Conservation (phyloP, 106 monocot species). For the Acorus calamus region DNA sequence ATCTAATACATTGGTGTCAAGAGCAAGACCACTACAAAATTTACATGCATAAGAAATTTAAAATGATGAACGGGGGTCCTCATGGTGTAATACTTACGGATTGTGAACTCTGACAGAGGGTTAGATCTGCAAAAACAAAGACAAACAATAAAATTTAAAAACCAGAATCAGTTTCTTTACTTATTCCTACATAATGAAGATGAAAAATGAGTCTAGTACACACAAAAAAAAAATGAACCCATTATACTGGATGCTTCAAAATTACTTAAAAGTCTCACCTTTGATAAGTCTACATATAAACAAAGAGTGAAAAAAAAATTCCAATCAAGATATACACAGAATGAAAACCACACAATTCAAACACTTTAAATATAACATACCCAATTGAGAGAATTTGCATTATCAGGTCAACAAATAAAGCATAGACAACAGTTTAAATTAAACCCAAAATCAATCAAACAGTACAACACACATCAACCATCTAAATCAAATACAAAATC, state of each 20-base stretch:
- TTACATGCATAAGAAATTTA: neutral
- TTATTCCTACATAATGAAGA: neutral
- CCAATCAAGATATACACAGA: too few relatives aligned
- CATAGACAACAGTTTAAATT: neutral
- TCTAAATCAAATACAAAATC: too few relatives aligned
- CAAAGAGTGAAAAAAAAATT: too few relatives aligned
- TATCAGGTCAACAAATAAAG: neutral
- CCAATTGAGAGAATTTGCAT: neutral
- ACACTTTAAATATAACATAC: too few relatives aligned
- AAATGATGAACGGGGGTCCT: neutral
- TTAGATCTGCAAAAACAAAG: constrained; percentile 40
- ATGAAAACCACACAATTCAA: too few relatives aligned
- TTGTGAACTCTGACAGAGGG: constrained; percentile 49
- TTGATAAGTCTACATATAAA: too few relatives aligned
- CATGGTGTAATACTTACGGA: constrained; percentile 42
- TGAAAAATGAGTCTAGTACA: neutral
- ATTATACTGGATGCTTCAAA: too few relatives aligned
- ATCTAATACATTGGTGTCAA: too few relatives aligned
- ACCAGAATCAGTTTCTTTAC: neutral
- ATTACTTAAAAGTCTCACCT: too few relatives aligned
- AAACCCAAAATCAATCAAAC: neutral
- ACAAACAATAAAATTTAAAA: constrained; percentile 2
- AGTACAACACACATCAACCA: too few relatives aligned
- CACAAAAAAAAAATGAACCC: neutral
- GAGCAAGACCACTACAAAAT: too few relatives aligned